phyloP scores from a whole-genome alignment of 2,329 filamentous ascomycete species.

The Penicillium sp. region DNA sequence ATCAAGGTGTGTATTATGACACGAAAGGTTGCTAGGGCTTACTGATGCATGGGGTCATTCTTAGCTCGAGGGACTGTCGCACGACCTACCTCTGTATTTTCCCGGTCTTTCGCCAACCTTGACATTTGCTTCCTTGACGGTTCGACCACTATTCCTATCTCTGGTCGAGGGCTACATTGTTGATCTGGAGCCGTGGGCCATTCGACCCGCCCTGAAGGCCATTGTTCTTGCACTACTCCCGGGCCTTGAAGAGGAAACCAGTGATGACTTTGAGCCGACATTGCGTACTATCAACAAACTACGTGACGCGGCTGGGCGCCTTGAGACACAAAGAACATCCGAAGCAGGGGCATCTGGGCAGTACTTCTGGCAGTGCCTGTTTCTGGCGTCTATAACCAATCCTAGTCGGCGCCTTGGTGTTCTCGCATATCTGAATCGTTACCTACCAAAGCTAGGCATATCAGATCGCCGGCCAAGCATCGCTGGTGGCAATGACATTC shows the following conservation, averaged over 20 bases:
- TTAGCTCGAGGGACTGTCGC: slow-evolving; percentile 70
- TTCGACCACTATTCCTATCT: slow-evolving; percentile 80
- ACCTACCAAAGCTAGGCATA: slow-evolving; percentile 70
- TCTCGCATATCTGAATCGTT: slow-evolving; percentile 79
- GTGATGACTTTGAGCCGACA: slow-evolving; percentile 93
- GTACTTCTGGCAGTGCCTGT: slow-evolving; percentile 98
- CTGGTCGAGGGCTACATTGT: slow-evolving; percentile 81
- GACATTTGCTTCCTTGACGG: slow-evolving; percentile 91
- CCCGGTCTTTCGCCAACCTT: slow-evolving; percentile 86
- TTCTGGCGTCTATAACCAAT: slow-evolving; percentile 88
- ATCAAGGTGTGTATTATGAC: slow-evolving; percentile 63
- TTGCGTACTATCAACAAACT: slow-evolving; percentile 76
- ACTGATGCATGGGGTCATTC: slow-evolving; percentile 18
- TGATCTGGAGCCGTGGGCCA: slow-evolving; percentile 65
- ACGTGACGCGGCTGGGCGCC: slow-evolving; percentile 60
- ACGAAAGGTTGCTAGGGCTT: not conserved
- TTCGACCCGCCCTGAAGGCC: slow-evolving; percentile 87
- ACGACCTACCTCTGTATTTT: slow-evolving; percentile 82
- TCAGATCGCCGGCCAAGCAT: slow-evolving; percentile 34
- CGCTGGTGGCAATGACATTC: slow-evolving; percentile 29
- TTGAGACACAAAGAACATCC: slow-evolving; percentile 55
- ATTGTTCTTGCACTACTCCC: slow-evolving; percentile 87
- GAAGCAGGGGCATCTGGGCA: slow-evolving; percentile 65
- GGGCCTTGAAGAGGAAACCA: slow-evolving; percentile 91
- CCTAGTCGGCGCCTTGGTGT: slow-evolving; percentile 81